Evolutionary conservation across 2,329 filamentous ascomycete species (phyloP).

Genomic region (Bipolaris zeicola): DNA sequence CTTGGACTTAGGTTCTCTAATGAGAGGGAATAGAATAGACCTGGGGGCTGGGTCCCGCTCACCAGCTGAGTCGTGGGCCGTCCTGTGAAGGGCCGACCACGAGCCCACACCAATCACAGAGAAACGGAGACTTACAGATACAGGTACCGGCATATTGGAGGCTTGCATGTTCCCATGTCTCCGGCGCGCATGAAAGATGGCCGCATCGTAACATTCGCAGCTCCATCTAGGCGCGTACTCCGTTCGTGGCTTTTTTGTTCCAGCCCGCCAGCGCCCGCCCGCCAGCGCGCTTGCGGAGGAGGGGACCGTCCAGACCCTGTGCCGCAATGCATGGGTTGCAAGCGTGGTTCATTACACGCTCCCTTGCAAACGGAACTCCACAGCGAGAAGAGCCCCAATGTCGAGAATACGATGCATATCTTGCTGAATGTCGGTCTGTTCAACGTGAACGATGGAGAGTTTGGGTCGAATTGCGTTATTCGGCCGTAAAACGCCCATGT

Average conservation of each 20-base stretch:
- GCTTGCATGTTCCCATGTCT: neutral
- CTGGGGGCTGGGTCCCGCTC: neutral
- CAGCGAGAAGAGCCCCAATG: too few relatives aligned
- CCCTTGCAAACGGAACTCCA: too few relatives aligned
- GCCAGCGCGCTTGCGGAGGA: too few relatives aligned
- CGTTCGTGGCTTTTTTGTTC: neutral
- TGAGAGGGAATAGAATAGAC: neutral
- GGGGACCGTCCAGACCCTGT: too few relatives aligned
- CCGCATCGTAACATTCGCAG: neutral
- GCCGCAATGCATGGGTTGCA: too few relatives aligned
- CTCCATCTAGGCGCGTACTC: neutral
- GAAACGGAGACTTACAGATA: neutral
- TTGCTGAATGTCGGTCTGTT: too few relatives aligned
- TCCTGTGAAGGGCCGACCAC: conserved; percentile 2
- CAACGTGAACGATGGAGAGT: too few relatives aligned
- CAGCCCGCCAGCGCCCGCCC: too few relatives aligned
- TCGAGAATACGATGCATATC: too few relatives aligned
- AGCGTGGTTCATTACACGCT: too few relatives aligned
- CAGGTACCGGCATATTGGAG: neutral
- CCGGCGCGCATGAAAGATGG: neutral
- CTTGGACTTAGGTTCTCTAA: neutral
- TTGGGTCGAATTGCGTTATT: too few relatives aligned
- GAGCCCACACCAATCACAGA: neutral
- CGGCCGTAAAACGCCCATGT: too few relatives aligned
- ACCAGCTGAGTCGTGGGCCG: conserved; percentile 1